Evolutionary conservation across 1,139 yeast species (phyloP).

Genomic region (Taphrina populina): DNA sequence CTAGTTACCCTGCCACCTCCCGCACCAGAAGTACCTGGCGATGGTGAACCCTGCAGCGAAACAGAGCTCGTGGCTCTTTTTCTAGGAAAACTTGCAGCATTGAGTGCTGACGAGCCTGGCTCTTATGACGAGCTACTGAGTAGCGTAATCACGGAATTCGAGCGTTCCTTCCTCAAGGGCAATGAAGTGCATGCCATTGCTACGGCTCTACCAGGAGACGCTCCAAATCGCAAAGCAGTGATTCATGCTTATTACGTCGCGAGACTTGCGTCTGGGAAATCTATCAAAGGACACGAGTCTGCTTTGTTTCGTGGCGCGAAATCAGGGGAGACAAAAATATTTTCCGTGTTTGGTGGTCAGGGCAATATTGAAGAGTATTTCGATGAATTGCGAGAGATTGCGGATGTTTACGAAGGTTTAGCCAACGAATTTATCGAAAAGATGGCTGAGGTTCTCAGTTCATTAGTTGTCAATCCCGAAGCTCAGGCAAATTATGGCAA

Average conservation of each 20-base stretch:
- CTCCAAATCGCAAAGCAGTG: constrained; percentile 64
- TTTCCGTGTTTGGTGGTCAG: constrained; percentile 96
- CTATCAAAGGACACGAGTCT: constrained; percentile 58
- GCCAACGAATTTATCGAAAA: constrained; percentile 68
- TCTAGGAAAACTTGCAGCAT: constrained; percentile 70
- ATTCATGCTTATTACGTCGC: constrained; percentile 70
- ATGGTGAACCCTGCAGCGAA: constrained; percentile 84
- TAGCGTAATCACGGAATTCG: constrained; percentile 76
- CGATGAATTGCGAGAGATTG: constrained; percentile 87
- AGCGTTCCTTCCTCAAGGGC: constrained; percentile 68
- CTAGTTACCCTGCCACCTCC: constrained; percentile 71
- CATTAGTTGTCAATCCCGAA: constrained; percentile 69
- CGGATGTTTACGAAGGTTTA: constrained; percentile 72
- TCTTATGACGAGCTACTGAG: constrained; percentile 69
- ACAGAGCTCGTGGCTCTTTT: constrained; percentile 84
- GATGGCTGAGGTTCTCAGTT: constrained; percentile 66
- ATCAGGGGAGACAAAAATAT: constrained; percentile 63
- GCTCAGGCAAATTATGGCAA: constrained; percentile 89
- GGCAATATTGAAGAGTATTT: constrained; percentile 98
- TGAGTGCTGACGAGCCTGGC: constrained; percentile 55
- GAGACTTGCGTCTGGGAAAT: constrained; percentile 53
- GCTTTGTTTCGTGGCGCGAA: constrained; percentile 53
- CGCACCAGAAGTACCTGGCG: constrained; percentile 81
- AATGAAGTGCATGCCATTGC: constrained; percentile 90
- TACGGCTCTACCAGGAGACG: constrained; percentile 53